These are phyloP conservation scores for Acer saccharum DNA, from an alignment of 345 rosid genomes.

Conservation along the genomic window DNA sequence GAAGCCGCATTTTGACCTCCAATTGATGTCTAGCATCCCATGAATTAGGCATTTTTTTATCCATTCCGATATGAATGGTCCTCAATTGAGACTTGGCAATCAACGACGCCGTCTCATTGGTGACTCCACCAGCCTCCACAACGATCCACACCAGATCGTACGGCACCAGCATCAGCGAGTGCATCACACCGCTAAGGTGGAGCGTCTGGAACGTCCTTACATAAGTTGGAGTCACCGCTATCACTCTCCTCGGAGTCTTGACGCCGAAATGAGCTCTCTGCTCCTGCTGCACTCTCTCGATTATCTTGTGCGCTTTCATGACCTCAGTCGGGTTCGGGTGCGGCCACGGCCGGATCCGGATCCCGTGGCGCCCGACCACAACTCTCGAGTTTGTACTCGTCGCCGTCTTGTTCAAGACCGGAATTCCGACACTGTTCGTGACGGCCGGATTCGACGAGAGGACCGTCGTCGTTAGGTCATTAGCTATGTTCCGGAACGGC, in stretches of 20 bases:
- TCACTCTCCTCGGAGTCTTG: constrained; percentile 59
- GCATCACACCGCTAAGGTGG: constrained; percentile 93
- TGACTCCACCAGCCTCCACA: constrained; percentile 88
- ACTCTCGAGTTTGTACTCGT: constrained; percentile 58
- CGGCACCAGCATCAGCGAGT: constrained; percentile 84
- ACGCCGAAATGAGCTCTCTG: constrained; percentile 76
- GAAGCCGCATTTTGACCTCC: constrained; percentile 87
- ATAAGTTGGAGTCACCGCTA: constrained; percentile 90
- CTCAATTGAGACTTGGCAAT: constrained; percentile 65
- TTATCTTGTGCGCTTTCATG: constrained; percentile 88
- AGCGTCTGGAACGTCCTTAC: constrained; percentile 91
- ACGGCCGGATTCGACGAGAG: constrained; percentile 23
- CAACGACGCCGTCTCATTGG: constrained; percentile 74
- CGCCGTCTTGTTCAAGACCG: constrained; percentile 39
- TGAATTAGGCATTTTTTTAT: constrained; percentile 66
- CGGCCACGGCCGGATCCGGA: constrained; percentile 99
- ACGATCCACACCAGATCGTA: constrained; percentile 93
- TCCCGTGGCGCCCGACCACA: constrained; percentile 96
- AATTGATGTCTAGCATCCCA: constrained; percentile 75
- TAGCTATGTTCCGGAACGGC: constrained; percentile 53
- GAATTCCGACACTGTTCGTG: constrained; percentile 25
- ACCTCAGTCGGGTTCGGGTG: constrained; percentile 92
- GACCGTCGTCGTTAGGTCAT: constrained; percentile 7
- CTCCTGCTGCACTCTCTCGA: constrained; percentile 88
- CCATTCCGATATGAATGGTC: constrained; percentile 65